Evolutionary conservation across 2,329 filamentous ascomycete species (phyloP).

Genomic region (Lomentospora prolificans): DNA sequence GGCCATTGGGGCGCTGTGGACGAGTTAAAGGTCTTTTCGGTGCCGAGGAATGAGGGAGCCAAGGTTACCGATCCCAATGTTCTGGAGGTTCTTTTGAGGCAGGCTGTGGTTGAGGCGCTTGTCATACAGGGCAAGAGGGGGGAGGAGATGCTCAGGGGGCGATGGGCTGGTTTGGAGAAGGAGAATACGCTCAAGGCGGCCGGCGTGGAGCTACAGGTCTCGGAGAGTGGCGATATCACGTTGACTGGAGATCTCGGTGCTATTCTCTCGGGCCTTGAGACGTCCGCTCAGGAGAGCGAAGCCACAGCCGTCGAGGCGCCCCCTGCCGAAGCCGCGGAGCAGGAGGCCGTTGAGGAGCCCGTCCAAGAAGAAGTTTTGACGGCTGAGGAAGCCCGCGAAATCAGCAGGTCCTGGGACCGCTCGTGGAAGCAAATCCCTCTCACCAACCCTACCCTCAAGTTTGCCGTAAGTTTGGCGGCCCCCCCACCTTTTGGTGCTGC

Average conservation of each 20-base stretch:
- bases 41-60: conserved; percentile 15
- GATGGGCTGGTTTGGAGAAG: conserved; percentile 22
- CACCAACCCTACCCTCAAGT: conserved; percentile 51
- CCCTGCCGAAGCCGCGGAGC: conserved; percentile 15
- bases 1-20: conserved; percentile 40
- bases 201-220: conserved; percentile 26
- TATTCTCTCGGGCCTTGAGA: conserved; percentile 23
- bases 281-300: conserved; percentile 11
- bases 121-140: conserved; percentile 23
- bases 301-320: background rate
- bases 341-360: conserved; percentile 12
- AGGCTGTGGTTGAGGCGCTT: conserved; percentile 43
- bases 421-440: conserved; percentile 52
- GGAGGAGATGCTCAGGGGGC: conserved; percentile 18
- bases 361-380: conserved; percentile 14
- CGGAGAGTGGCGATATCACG: conserved; percentile 27
- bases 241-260: conserved; percentile 26
- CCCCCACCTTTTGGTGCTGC: background rate
- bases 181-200: conserved; percentile 25
- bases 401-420: conserved; percentile 36
- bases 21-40: conserved; percentile 32
- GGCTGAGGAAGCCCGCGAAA: conserved; percentile 29
- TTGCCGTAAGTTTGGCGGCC: conserved; percentile 50
- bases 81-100: conserved; percentile 37
- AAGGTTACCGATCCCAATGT: conserved; percentile 32